These are phyloP conservation scores for Beauveria scarabaeidicola DNA, from an alignment of 2,329 filamentous ascomycete species.

Conservation along the genomic window DNA sequence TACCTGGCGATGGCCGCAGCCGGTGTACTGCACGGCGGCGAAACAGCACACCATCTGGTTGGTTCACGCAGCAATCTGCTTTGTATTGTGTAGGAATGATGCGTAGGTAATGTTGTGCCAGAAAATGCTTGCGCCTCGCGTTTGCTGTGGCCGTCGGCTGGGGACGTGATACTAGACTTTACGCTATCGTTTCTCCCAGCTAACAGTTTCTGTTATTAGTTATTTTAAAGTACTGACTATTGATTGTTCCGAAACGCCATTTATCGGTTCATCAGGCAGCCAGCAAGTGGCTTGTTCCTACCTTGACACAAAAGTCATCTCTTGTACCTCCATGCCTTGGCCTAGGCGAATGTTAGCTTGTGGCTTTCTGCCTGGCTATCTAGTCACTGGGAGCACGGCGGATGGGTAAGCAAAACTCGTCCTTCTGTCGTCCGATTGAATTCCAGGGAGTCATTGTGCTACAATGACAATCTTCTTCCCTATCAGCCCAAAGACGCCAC, in stretches of 20 bases:
- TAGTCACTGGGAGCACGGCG: too few relatives aligned
- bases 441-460: too few relatives aligned
- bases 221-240: too few relatives aligned
- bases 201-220: too few relatives aligned
- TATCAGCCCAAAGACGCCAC: not conserved
- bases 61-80: not conserved
- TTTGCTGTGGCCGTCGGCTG: not conserved
- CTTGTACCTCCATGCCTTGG: not conserved
- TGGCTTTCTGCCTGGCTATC: not conserved
- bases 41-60: constrained; percentile 23
- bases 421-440: too few relatives aligned
- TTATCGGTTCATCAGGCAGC: not conserved
- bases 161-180: not conserved
- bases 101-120: not conserved
- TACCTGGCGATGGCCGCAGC: constrained; percentile 20
- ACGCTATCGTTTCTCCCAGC: not conserved
- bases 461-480: not conserved
- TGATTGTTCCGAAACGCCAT: not conserved
- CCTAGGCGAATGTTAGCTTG: not conserved
- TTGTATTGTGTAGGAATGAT: not conserved
- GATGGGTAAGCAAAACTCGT: too few relatives aligned
- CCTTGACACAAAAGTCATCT: not conserved
- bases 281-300: not conserved
- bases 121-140: not conserved
- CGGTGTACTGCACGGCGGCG: constrained; percentile 18